phyloP scores from a whole-genome alignment of 2,329 filamentous ascomycete species.

The Furcasterigmium sp. region DNA sequence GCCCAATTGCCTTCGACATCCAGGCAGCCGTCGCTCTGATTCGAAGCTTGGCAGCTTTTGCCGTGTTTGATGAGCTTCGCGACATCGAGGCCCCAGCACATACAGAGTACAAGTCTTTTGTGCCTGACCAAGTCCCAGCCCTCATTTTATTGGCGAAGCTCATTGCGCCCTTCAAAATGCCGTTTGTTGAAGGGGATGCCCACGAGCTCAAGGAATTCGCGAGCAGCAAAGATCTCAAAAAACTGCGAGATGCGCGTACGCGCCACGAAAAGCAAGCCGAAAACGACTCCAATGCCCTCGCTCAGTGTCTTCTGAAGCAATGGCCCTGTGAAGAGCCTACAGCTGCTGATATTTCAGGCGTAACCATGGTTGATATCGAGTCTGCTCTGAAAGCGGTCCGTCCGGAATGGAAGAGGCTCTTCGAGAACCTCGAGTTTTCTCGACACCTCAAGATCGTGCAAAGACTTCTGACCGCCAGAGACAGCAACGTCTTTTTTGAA shows the following conservation, averaged over 20 bases:
- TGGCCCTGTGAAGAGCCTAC: constrained; percentile 43
- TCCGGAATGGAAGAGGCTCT: constrained; percentile 41
- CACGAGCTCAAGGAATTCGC: constrained; percentile 15
- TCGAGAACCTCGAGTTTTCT: constrained; percentile 40
- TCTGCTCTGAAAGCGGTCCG: constrained; percentile 33
- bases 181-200: constrained; percentile 20
- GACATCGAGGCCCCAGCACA: constrained; percentile 26
- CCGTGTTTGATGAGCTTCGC: constrained; percentile 31
- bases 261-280: constrained; percentile 23
- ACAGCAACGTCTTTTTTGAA: no score
- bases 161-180: constrained; percentile 22
- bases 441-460: no score
- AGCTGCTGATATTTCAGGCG: no score
- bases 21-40: constrained; percentile 33
- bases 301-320: constrained; percentile 32
- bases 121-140: constrained; percentile 22
- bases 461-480: no score
- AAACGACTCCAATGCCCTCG: constrained; percentile 29
- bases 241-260: constrained; percentile 21
- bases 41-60: constrained; percentile 37
- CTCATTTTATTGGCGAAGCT: constrained; percentile 22
- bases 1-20: constrained; percentile 33
- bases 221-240: constrained; percentile 22
- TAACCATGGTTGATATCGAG: no score
- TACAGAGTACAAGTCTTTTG: constrained; percentile 28